Evolutionary conservation across 345 rosid species (phyloP).

Genomic region (Eucalyptus cloeziana): DNA sequence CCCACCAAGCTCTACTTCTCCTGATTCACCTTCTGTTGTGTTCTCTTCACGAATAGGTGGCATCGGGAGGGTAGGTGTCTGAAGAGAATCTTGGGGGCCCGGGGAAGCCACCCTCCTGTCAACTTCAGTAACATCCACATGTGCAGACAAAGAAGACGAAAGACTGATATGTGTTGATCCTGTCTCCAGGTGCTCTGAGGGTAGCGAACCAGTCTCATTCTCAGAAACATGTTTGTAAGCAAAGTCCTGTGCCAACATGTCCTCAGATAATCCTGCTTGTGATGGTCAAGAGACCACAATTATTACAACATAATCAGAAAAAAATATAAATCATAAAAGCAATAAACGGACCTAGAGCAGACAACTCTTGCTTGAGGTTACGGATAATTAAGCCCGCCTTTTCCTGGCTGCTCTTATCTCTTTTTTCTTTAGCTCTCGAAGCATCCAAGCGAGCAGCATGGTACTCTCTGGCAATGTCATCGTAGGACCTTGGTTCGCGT

Average conservation of each 20-base stretch:
- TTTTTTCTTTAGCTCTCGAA: constrained; percentile 57
- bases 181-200: constrained; percentile 2
- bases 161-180: constrained; percentile 3
- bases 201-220: neutral
- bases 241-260: constrained; percentile 44
- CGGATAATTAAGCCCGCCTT: constrained; percentile 55
- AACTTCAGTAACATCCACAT: constrained; percentile 8
- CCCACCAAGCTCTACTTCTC: constrained; percentile 58
- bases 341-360: constrained; percentile 52
- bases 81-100: constrained; percentile 15
- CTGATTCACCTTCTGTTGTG: constrained; percentile 20
- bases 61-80: constrained; percentile 7
- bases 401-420: constrained; percentile 64
- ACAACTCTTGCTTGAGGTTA: constrained; percentile 82
- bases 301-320: neutral
- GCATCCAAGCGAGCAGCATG: constrained; percentile 62
- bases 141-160: neutral
- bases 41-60: neutral
- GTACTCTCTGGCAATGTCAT: constrained; percentile 63
- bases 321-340: neutral
- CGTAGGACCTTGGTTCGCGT: constrained; percentile 45
- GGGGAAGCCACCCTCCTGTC: constrained; percentile 11
- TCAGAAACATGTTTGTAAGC: constrained; percentile 14
- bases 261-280: constrained; percentile 69
- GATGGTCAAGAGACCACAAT: constrained; percentile 11